phyloP scores from a whole-genome alignment of 2,329 filamentous ascomycete genomes.

The Colletotrichum gloeosporioides region DNA sequence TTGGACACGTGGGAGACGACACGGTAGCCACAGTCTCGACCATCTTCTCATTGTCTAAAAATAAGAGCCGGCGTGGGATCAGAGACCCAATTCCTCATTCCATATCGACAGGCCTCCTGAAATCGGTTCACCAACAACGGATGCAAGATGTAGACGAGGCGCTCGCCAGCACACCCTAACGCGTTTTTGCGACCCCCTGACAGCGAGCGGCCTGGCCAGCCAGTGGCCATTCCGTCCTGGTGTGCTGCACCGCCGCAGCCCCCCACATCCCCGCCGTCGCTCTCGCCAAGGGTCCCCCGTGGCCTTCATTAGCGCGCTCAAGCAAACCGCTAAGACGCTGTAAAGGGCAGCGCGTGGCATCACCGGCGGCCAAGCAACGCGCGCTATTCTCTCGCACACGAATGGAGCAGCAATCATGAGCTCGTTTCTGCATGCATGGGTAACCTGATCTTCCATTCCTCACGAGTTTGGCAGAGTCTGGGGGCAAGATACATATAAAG shows the following conservation, averaged over 20 bases:
- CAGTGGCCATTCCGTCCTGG: neutral
- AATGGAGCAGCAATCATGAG: neutral
- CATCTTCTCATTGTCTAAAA: slow-evolving; percentile 22
- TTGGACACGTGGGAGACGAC: neutral
- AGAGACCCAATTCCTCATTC: neutral
- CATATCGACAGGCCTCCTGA: neutral
- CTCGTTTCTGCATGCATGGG: slow-evolving; percentile 4
- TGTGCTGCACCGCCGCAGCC: neutral
- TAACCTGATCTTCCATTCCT: slow-evolving; percentile 1
- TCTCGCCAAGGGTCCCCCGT: slow-evolving; percentile 9
- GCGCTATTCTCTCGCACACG: neutral
- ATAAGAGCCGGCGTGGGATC: neutral
- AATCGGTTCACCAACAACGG: neutral
- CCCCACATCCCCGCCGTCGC: neutral
- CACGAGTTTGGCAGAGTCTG: neutral
- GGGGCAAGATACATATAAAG: neutral
- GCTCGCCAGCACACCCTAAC: neutral
- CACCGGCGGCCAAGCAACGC: neutral
- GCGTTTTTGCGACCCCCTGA: neutral
- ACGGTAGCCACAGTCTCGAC: slow-evolving; percentile 6
- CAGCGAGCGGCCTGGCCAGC: neutral
- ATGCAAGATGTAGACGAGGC: neutral
- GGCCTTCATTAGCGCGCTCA: neutral
- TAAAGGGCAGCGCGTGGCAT: neutral
- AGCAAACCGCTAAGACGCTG: neutral